Base-by-base conservation (phyloP, 495 filamentous ascomycete genomes). In the Neurospora sp. region DNA sequence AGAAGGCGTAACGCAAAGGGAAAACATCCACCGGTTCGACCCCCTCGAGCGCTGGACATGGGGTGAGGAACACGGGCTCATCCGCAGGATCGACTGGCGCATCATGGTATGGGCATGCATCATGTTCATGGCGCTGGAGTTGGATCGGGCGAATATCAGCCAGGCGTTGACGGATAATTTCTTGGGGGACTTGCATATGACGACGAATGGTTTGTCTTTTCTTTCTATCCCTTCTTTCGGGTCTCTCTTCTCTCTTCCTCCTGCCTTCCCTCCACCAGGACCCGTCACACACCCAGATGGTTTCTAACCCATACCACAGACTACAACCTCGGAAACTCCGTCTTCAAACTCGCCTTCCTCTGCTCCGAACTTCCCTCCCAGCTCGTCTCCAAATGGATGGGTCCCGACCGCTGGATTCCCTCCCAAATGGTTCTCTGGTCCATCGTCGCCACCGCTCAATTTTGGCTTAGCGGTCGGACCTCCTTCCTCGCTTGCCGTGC, bases 401-500 rank as follows among this genome's bases (percentile, higher is more conserved):
- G 94, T 0, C 92, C 93, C 0, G 93, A 96, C 79, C 86, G 88
- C 39, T 96, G 93, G 92, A 94, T 97, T 71, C 93, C 93, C 0
- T 82, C 90, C 37, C 92, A 95, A 76, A 95, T 95, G 88, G 82
- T 93, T 1, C 84, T 86, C 5, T 96, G 93, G 92, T 92, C 90
- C 77, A 74, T 94, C 10, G 88, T 94, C 39, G 92, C 92, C 0
- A 82, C 84, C 31, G 86, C 84, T 54, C 92, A 95, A 80, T 89
- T 91, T 13, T 90, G 89, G 72, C 77, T 96, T 9, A 85, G 79
- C 42, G 88, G 89, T 1, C 83, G 85, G n/a, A 76, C 79, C 0
- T 88, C 89, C 0, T 96, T 92, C 78, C 90, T 89, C 69, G 82
- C 86, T 13, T 88, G 84, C 74, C 85, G 94, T 54, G 85, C 89